phyloP scores from a whole-genome alignment of 768 basidiomycete genomes.

The Mycena albidolilacea region DNA sequence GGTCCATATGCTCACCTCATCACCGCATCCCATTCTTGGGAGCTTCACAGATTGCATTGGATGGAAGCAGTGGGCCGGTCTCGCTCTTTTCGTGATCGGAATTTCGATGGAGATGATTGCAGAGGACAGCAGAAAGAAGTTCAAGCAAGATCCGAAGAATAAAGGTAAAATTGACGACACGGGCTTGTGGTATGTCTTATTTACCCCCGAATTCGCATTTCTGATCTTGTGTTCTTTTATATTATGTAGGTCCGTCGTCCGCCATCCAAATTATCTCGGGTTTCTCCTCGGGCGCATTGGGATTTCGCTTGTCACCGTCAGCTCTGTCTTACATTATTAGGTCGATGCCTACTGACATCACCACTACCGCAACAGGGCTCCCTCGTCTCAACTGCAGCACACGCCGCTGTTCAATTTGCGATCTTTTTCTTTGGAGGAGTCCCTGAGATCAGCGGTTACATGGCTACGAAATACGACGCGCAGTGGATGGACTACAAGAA shows the following conservation, averaged over 20 bases:
- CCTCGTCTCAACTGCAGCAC: background rate
- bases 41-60: slow-evolving; percentile 36
- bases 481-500: slow-evolving; percentile 34
- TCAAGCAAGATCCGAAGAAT: too few relatives aligned
- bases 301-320: too few relatives aligned
- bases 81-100: slow-evolving; percentile 37
- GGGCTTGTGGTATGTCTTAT: too few relatives aligned
- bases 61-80: slow-evolving; percentile 37
- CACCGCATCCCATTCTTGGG: slow-evolving; percentile 19
- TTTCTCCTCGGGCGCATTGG: too few relatives aligned
- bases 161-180: too few relatives aligned
- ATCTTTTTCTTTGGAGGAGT: background rate
- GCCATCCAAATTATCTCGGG: slow-evolving; percentile 41
- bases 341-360: too few relatives aligned
- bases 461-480: slow-evolving; percentile 24
- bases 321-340: too few relatives aligned
- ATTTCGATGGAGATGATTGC: slow-evolving; percentile 40
- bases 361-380: too few relatives aligned
- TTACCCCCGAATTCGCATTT: background rate
- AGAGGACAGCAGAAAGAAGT: slow-evolving; percentile 15
- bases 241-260: slow-evolving; percentile 37
- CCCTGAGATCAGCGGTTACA: slow-evolving; percentile 24
- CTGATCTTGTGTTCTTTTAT: too few relatives aligned
- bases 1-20: slow-evolving; percentile 13
- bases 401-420: background rate